Conservation (phyloP, 306 rosid species). For the Trifolium pratense region DNA sequence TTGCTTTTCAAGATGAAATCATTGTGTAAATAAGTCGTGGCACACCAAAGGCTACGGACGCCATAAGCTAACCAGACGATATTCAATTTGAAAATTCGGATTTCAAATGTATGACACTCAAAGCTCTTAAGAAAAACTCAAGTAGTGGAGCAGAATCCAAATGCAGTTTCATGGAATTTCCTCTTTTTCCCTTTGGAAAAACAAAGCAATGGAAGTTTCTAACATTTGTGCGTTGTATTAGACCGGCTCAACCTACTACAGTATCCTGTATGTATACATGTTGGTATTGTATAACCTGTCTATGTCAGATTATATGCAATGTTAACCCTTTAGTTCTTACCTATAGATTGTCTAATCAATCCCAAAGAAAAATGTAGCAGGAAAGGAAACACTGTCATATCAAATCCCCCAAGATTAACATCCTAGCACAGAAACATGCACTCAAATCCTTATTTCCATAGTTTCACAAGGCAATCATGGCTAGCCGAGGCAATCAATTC, state of each 20-base stretch:
- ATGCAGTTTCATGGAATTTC: neutral
- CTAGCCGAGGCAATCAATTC: slow-evolving; percentile 67
- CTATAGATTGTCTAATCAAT: slow-evolving; percentile 19
- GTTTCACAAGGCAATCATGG: slow-evolving; percentile 61
- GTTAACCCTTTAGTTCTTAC: slow-evolving; percentile 3
- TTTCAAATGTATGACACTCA: neutral
- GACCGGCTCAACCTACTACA: neutral
- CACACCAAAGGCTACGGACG: neutral
- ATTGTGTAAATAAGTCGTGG: too few species aligned
- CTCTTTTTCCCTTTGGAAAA: neutral
- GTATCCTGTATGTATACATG: slow-evolving; percentile 12
- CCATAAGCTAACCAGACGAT: neutral
- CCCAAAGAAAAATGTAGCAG: slow-evolving; percentile 12
- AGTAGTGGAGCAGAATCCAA: neutral
- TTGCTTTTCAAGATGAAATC: too few species aligned
- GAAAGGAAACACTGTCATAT: slow-evolving; percentile 18
- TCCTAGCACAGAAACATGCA: neutral
- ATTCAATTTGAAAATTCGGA: neutral
- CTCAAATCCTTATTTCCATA: slow-evolving; percentile 59
- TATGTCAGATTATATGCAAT: neutral
- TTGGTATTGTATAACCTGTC: neutral
- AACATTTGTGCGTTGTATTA: neutral
- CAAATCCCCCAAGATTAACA: slow-evolving; percentile 15
- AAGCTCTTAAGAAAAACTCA: neutral
- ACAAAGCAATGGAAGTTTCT: neutral